phyloP scores from a whole-genome alignment of 768 basidiomycete genomes.

The Gautieria morchelliformis region DNA sequence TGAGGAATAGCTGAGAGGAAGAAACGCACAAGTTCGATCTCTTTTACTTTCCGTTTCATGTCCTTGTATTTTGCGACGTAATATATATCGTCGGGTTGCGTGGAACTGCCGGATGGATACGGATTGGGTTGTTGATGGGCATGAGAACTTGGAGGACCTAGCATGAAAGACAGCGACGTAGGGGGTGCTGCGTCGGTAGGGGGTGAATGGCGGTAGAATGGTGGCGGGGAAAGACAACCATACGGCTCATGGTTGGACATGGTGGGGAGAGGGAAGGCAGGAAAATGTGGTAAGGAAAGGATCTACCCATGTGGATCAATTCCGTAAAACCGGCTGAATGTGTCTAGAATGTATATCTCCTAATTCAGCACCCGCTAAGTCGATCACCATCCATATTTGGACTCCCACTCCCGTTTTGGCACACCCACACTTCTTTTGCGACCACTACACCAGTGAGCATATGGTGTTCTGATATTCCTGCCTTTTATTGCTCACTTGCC shows the following conservation, averaged over 20 bases:
- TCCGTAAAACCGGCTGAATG: not conserved
- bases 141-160: not conserved
- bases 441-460: not conserved
- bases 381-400: not conserved
- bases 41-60: slow-evolving; percentile 78
- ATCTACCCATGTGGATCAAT: slow-evolving; percentile 1
- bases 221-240: not conserved
- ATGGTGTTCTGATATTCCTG: not conserved
- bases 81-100: slow-evolving; percentile 70
- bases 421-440: not conserved
- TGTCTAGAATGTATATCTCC: slow-evolving; percentile 6
- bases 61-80: slow-evolving; percentile 86
- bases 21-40: slow-evolving; percentile 66
- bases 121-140: not conserved
- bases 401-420: not conserved
- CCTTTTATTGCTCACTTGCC: not conserved
- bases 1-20: not conserved
- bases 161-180: not conserved
- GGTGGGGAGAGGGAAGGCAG: not conserved
- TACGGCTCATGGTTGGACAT: not conserved
- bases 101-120: slow-evolving; percentile 19
- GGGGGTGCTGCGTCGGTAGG: not conserved
- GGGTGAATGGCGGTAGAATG: not conserved
- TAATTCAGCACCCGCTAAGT: not conserved
- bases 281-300: not conserved